A percentile compares a stretch with the other conserved stretches of the same genome.
Evolutionary conservation across 169 alveolate species (phyloP).

Genomic region (Theileria annulata): DNA sequence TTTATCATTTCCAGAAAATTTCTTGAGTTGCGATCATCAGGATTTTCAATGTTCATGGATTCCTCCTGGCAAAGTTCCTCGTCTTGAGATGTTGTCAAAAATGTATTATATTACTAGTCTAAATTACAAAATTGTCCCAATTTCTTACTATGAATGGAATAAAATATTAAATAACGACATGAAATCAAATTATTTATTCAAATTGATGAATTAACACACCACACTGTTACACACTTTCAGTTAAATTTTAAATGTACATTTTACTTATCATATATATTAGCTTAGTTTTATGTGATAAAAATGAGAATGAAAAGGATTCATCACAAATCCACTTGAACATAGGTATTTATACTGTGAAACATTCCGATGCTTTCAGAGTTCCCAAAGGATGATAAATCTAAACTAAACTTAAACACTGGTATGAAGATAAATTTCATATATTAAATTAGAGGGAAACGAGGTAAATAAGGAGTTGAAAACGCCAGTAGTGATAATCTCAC

Average conservation of each 20-base stretch:
- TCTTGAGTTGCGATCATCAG: constrained; percentile 11
- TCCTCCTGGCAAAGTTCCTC: constrained; percentile 35
- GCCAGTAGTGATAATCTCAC: constrained; percentile 65
- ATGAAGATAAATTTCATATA: background rate
- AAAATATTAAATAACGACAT: background rate
- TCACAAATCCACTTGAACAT: constrained; percentile 61
- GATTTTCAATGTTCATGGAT: constrained; percentile 21
- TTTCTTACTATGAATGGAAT: constrained; percentile 21
- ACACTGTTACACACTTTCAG: background rate
- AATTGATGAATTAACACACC: constrained; percentile 1
- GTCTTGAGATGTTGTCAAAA: constrained; percentile 13
- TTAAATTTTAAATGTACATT: constrained; percentile 12
- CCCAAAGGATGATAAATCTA: constrained; percentile 49
- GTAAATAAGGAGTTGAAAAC: constrained; percentile 40
- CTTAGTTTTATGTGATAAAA: constrained; percentile 12
- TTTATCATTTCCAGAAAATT: constrained; percentile 12
- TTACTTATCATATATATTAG: background rate
- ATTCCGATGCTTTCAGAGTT: constrained; percentile 17
- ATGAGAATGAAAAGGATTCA: constrained; percentile 1
- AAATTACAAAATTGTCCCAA: constrained; percentile 12
- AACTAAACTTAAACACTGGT: constrained; percentile 58
- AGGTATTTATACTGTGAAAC: constrained; percentile 20
- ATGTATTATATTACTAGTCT: constrained; percentile 24
- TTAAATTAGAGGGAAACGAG: constrained; percentile 1
- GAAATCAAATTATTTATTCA: background rate